Evolutionary conservation across 2,329 filamentous ascomycete species (phyloP).

Genomic region (Thelonectria discophora): DNA sequence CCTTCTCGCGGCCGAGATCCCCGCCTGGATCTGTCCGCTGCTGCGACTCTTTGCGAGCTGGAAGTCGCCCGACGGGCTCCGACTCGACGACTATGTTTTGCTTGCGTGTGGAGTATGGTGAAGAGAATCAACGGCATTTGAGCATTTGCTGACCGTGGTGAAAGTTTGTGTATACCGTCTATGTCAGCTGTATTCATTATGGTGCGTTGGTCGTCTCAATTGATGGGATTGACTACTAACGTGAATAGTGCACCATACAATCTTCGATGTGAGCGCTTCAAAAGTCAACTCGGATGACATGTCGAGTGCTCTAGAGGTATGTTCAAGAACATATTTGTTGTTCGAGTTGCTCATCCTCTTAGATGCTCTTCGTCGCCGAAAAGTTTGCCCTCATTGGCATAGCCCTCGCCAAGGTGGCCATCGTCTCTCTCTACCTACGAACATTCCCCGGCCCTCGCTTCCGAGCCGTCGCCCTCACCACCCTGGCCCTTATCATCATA

Average conservation of each 20-base stretch:
- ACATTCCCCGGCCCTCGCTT: slow-evolving; percentile 48
- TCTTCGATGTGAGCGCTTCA: slow-evolving; percentile 14
- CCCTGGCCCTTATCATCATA: slow-evolving; percentile 46
- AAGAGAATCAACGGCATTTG: background rate
- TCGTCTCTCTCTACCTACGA: slow-evolving; percentile 52
- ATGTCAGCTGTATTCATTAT: slow-evolving; percentile 14
- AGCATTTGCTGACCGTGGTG: slow-evolving; percentile 9
- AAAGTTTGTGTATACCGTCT: slow-evolving; percentile 40
- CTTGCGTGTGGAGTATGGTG: slow-evolving; percentile 45
- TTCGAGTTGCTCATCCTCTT: slow-evolving; percentile 11
- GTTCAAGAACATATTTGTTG: too few relatives aligned
- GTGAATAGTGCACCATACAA: slow-evolving; percentile 6
- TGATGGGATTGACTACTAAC: background rate
- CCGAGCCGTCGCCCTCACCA: slow-evolving; percentile 46
- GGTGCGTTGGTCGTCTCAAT: background rate
- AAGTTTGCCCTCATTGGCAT: slow-evolving; percentile 50
- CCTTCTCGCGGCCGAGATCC: slow-evolving; percentile 48
- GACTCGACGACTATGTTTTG: slow-evolving; percentile 53
- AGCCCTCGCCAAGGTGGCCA: slow-evolving; percentile 51
- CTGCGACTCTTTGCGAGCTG: slow-evolving; percentile 51
- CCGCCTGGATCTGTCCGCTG: slow-evolving; percentile 47
- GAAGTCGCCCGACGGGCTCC: slow-evolving; percentile 43
- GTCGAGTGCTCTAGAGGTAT: slow-evolving; percentile 1
- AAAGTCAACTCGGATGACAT: slow-evolving; percentile 2
- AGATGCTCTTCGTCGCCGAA: slow-evolving; percentile 45